Conservation (phyloP, 2,329 filamentous ascomycete species). For the Aspergillus sp. region DNA sequence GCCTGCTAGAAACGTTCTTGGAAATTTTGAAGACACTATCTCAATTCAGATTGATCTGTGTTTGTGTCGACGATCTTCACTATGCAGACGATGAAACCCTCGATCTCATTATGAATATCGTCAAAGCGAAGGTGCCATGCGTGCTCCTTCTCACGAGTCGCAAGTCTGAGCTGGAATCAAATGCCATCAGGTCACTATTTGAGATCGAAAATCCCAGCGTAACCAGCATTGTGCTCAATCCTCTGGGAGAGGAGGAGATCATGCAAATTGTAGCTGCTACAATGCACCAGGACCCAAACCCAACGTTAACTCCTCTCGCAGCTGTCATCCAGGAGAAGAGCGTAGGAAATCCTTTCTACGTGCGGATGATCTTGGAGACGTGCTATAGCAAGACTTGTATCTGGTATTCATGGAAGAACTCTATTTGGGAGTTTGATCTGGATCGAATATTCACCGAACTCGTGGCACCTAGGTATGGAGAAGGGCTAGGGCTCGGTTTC, state of each 20-base stretch:
- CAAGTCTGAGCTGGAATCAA: constrained; percentile 59
- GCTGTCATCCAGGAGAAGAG: constrained; percentile 87
- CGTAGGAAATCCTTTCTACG: constrained; percentile 83
- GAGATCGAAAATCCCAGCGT: constrained; percentile 50
- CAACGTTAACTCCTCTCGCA: constrained; percentile 71
- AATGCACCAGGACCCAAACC: constrained; percentile 63
- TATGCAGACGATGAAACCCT: constrained; percentile 85
- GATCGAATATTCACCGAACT: constrained; percentile 85
- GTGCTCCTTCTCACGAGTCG: constrained; percentile 74
- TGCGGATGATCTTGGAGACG: constrained; percentile 82
- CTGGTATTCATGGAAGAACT: constrained; percentile 83
- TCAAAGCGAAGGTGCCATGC: constrained; percentile 73
- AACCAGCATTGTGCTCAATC: constrained; percentile 66
- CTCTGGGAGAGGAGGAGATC: constrained; percentile 75
- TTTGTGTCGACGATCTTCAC: constrained; percentile 84
- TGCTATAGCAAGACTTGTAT: constrained; percentile 84
- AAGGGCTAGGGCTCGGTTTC: constrained; percentile 77
- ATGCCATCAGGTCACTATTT: constrained; percentile 34
- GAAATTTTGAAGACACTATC: constrained; percentile 81
- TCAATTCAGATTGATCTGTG: constrained; percentile 78
- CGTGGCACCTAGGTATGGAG: constrained; percentile 69
- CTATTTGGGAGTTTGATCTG: constrained; percentile 77
- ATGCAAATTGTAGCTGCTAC: constrained; percentile 77
- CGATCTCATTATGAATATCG: constrained; percentile 76
- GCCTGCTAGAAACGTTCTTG: constrained; percentile 81